Percentiles rank a stretch among this genome's conserved stretches.
Evolutionary conservation across 2,329 filamentous ascomycete genomes (phyloP).

Genomic region (Pyrenophora tritici-repentis): DNA sequence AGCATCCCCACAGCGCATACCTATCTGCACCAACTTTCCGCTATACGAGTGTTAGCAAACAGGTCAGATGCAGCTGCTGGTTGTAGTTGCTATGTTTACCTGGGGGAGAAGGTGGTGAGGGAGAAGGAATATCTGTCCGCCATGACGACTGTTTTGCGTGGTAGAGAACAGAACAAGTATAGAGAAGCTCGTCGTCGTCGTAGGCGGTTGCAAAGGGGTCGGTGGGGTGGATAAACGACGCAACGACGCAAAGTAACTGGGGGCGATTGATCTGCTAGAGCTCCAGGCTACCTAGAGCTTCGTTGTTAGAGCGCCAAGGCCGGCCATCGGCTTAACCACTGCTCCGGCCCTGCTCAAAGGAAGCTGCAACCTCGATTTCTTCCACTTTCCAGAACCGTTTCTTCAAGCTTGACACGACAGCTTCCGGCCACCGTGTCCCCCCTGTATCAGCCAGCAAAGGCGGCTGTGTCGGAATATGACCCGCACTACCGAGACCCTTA

Average conservation of each 20-base stretch:
- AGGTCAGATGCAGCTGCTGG: conserved; percentile 31
- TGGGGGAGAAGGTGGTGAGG: conserved; percentile 98
- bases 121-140: conserved; percentile 99
- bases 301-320: conserved; percentile 21
- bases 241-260: conserved; percentile 19
- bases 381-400: conserved; percentile 22
- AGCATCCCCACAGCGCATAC: conserved; percentile 55
- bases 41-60: conserved; percentile 62
- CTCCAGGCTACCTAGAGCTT: conserved; percentile 40
- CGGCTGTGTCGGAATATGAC: conserved; percentile 26
- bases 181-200: conserved; percentile 1
- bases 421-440: conserved; percentile 40
- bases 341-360: conserved; percentile 11
- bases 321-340: conserved; percentile 21
- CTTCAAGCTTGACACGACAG: conserved; percentile 17
- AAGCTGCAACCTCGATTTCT: conserved; percentile 15
- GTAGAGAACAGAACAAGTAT: not conserved
- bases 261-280: conserved; percentile 32
- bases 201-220: conserved; percentile 1
- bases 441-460: conserved; percentile 21
- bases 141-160: conserved; percentile 60
- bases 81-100: conserved; percentile 62
- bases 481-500: conserved; percentile 25
- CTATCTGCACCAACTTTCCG: conserved; percentile 99
- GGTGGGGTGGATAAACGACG: conserved; percentile 18